These are phyloP conservation scores for Cryptococcus amylolentus DNA, from an alignment of 1,284 basidiomycete genomes.

Conservation along the genomic window DNA sequence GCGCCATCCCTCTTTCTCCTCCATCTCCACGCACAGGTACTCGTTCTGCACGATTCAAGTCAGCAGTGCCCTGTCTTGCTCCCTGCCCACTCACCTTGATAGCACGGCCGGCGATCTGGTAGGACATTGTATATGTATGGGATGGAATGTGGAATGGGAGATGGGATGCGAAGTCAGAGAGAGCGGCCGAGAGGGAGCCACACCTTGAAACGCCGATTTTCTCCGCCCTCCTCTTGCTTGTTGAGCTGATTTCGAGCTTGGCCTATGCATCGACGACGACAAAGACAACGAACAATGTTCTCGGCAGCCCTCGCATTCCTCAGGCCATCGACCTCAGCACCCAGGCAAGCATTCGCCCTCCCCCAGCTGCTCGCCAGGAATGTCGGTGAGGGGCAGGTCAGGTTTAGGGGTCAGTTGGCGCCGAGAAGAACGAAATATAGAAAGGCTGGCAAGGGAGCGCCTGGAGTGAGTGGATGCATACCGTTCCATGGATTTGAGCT, in stretches of 20 bases:
- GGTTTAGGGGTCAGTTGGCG: constrained; percentile 63
- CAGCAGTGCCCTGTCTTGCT: background rate
- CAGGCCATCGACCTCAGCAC: constrained; percentile 21
- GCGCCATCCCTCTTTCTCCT: background rate
- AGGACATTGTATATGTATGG: constrained; percentile 41
- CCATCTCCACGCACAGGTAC: constrained; percentile 20
- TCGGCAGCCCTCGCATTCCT: constrained; percentile 12
- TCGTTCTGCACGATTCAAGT: constrained; percentile 17
- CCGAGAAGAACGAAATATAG: constrained; percentile 76
- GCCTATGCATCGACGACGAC: constrained; percentile 6
- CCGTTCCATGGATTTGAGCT: background rate
- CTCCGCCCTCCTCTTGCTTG: constrained; percentile 10
- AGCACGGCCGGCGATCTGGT: constrained; percentile 48
- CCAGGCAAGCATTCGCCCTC: constrained; percentile 19
- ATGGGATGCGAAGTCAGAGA: constrained; percentile 1
- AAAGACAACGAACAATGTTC: background rate
- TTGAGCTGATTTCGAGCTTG: background rate
- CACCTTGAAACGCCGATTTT: constrained; percentile 21
- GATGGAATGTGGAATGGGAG: background rate
- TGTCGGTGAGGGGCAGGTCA: constrained; percentile 31
- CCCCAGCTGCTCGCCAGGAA: constrained; percentile 1
- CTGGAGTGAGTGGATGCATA: constrained; percentile 7
- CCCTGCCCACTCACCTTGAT: constrained; percentile 44
- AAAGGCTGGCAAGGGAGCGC: constrained; percentile 71
- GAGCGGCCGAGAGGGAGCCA: constrained; percentile 1